Conservation (phyloP, 208 protist species). For the Leishmania mexicana region DNA sequence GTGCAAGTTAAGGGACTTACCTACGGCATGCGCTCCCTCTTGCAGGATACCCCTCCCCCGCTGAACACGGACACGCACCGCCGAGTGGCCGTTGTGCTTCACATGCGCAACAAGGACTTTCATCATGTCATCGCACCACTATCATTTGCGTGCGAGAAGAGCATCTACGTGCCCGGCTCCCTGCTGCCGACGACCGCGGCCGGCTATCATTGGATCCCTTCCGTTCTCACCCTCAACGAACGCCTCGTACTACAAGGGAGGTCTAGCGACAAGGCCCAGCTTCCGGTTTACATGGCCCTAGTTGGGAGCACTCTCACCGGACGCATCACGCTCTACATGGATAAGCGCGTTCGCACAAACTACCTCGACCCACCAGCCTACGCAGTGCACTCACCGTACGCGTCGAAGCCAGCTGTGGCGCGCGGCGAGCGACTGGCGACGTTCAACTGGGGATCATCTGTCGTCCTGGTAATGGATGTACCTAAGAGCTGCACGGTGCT, state of each 20-base stretch:
- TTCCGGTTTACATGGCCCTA: constrained; percentile 55
- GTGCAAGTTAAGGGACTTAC: constrained; percentile 84
- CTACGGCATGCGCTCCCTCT: constrained; percentile 68
- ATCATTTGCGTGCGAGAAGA: constrained; percentile 52
- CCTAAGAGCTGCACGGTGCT: constrained; percentile 42
- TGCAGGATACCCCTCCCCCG: constrained; percentile 41
- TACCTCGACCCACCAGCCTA: constrained; percentile 81
- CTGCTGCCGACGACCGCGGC: constrained; percentile 72
- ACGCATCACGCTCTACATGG: constrained; percentile 63
- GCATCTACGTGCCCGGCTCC: constrained; percentile 78
- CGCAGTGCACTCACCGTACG: constrained; percentile 61
- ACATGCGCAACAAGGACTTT: constrained; percentile 75
- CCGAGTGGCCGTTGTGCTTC: constrained; percentile 66
- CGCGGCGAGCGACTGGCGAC: constrained; percentile 53
- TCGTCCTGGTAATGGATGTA: constrained; percentile 82
- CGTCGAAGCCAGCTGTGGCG: constrained; percentile 34
- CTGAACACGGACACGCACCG: constrained; percentile 37
- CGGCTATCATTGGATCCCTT: constrained; percentile 78
- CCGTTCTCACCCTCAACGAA: constrained; percentile 77
- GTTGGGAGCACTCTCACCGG: constrained; percentile 83
- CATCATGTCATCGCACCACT: constrained; percentile 81
- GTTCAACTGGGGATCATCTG: constrained; percentile 89
- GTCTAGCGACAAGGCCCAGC: constrained; percentile 6
- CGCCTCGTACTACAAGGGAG: constrained; percentile 70
- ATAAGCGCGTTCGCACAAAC: constrained; percentile 79